Evolutionary conservation across 2,329 filamentous ascomycete species (phyloP).

Genomic region (Talaromyces sp.): DNA sequence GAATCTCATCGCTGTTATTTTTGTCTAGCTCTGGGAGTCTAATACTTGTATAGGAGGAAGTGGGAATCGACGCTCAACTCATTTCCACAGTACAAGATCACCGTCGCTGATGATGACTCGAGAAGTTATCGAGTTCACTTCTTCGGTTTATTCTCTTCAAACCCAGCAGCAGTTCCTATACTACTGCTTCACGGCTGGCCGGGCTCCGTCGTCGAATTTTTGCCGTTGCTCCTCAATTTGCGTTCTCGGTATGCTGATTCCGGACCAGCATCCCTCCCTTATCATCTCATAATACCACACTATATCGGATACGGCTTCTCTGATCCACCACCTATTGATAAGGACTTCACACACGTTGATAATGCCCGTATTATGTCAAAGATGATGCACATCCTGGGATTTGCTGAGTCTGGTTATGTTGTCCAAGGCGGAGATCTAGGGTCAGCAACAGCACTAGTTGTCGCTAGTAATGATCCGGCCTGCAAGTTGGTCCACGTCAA

Average conservation of each 20-base stretch:
- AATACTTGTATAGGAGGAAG: no score
- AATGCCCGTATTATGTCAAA: not conserved
- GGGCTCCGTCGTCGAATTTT: not conserved
- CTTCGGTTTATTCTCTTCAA: not conserved
- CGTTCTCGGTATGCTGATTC: not conserved
- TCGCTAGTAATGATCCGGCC: no score
- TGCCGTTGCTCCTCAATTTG: not conserved
- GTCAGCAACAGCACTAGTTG: no score
- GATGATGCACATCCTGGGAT: not conserved
- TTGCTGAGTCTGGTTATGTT: not conserved
- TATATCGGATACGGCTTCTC: not conserved
- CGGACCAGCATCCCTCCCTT: not conserved
- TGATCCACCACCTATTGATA: not conserved
- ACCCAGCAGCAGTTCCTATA: not conserved
- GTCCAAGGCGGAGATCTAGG: not conserved
- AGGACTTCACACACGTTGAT: not conserved
- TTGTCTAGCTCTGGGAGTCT: no score
- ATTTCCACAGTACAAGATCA: no score
- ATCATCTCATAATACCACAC: not conserved
- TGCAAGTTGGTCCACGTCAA: no score
- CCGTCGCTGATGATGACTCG: no score
- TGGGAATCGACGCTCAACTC: no score
- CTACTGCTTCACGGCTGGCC: not conserved
- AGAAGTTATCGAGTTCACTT: not conserved
- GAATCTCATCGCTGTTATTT: no score